These are phyloP conservation scores for Aspergillus cejpii DNA, from an alignment of 2,329 filamentous ascomycete genomes.

Conservation along the genomic window DNA sequence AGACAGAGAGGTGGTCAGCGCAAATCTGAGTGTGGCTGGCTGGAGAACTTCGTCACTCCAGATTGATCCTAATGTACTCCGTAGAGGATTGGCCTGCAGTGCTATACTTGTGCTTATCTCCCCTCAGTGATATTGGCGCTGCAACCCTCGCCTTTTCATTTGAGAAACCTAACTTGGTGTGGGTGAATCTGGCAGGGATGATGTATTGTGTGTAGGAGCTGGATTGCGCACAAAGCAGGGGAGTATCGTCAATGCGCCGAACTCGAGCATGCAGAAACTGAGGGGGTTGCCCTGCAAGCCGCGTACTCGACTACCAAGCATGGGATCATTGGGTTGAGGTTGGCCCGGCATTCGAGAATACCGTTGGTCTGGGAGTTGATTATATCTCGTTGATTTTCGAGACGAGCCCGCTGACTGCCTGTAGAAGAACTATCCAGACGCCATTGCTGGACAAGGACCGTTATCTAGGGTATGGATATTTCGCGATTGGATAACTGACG, in stretches of 20 bases:
- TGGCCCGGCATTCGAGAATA: slow-evolving; percentile 35
- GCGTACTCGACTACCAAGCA: slow-evolving; percentile 34
- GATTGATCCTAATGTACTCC: too few relatives aligned
- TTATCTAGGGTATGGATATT: slow-evolving; percentile 24
- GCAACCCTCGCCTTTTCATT: too few relatives aligned
- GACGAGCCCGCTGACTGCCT: slow-evolving; percentile 2
- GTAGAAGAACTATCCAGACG: slow-evolving; percentile 31
- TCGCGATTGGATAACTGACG: slow-evolving; percentile 28
- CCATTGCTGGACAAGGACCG: slow-evolving; percentile 26
- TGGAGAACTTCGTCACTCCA: too few relatives aligned
- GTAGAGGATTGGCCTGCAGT: too few relatives aligned
- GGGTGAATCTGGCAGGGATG: slow-evolving; percentile 44
- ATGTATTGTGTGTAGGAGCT: slow-evolving; percentile 46
- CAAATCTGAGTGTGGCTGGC: too few relatives aligned
- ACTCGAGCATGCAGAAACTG: slow-evolving; percentile 39
- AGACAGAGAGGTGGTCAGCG: too few relatives aligned
- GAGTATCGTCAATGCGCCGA: slow-evolving; percentile 55
- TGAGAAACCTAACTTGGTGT: too few relatives aligned
- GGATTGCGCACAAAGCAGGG: slow-evolving; percentile 36
- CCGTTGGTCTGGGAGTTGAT: slow-evolving; percentile 37
- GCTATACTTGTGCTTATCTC: too few relatives aligned
- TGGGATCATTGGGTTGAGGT: slow-evolving; percentile 33
- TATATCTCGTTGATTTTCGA: neutral
- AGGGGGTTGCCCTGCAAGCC: slow-evolving; percentile 27
- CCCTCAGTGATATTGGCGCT: too few relatives aligned